Base-by-base conservation (phyloP, 2,329 filamentous ascomycete genomes). In the Xylariaceae sp. region DNA sequence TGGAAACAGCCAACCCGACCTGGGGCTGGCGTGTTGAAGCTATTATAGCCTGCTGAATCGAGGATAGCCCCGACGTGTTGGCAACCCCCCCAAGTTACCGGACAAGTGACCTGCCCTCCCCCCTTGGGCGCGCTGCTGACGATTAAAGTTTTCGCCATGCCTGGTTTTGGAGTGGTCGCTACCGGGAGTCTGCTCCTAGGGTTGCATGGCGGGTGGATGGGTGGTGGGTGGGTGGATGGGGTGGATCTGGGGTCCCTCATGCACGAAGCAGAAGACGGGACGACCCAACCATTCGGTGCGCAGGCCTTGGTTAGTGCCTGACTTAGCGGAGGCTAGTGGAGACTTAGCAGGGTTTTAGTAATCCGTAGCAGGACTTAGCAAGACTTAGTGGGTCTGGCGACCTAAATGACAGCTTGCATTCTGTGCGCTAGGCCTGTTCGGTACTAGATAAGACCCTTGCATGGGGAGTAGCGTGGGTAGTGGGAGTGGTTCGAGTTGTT, bases 161-260 rank as follows among this genome's bases (percentile, higher is more conserved):
- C 59, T 62, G 52, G 7, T 49, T 62, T 49, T 23, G 62, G 59
- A 56, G 56, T 50, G 45, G 56, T 57, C 55, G 60, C 52, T 64
- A 62, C 62, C 60, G 60, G 55, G 58, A 10, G n/a, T 8, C 8
- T 49, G 62, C 62, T 55, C 11, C 34, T 59, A 57, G 58, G 55
- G 60, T 64, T 60, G 57, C 60, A 64, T 62, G 55, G 15, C 53
- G 49, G 57, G 62, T 30, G 39, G 57, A 64, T 62, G 57, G 54
- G 59, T 57, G 56, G 59, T 53, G 23, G 23, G 5, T 30, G 23
- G 23, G 23, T 30, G 23, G 23, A 30, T 30, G 4, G 23, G 23
- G 5, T 30, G 4, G 5, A 30, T 30, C 23, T 30, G 23, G 23
- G 23, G 23, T 30, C 23, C 55, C 45, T 60, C 62, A 62, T 62